A percentile compares a stretch with the other conserved stretches of the same genome.
phyloP scores from a whole-genome alignment of 2,329 filamentous ascomycete species.

The Scedosporium boydii region DNA sequence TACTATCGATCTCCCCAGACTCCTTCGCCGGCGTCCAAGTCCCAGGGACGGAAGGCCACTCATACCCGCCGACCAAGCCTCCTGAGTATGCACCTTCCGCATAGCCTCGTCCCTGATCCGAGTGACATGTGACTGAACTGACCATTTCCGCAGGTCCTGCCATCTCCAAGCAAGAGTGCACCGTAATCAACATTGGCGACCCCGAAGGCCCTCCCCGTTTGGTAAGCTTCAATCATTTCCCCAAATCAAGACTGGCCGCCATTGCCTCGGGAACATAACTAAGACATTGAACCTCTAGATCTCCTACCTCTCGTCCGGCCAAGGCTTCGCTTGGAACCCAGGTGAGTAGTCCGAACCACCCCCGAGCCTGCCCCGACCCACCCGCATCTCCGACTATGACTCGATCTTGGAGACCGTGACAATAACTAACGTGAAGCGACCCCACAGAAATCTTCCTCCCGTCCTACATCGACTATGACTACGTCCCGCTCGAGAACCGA shows the following conservation, averaged over 20 bases:
- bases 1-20: conserved; percentile 48
- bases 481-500: conserved; percentile 63
- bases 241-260: neutral
- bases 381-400: conserved; percentile 1
- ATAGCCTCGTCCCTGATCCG: too few species aligned
- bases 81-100: conserved; percentile 35
- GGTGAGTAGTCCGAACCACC: conserved; percentile 31
- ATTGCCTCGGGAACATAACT: neutral
- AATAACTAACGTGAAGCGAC: neutral
- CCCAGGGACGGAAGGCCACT: conserved; percentile 27
- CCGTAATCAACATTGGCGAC: conserved; percentile 70
- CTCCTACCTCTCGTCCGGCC: conserved; percentile 68
- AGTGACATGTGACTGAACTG: neutral
- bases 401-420: neutral
- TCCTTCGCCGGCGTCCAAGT: conserved; percentile 27
- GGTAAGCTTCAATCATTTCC: conserved; percentile 35
- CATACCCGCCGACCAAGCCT: conserved; percentile 52
- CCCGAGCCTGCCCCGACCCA: neutral
- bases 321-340: conserved; percentile 79
- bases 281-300: conserved; percentile 39
- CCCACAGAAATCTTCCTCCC: conserved; percentile 67
- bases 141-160: conserved; percentile 48
- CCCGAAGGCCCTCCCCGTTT: conserved; percentile 63
- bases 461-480: conserved; percentile 66
- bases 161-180: conserved; percentile 64